A percentile compares a stretch with the other conserved stretches of the same genome.
phyloP scores from a whole-genome alignment of 202 grass and related monocot species.

The Zizania palustris region DNA sequence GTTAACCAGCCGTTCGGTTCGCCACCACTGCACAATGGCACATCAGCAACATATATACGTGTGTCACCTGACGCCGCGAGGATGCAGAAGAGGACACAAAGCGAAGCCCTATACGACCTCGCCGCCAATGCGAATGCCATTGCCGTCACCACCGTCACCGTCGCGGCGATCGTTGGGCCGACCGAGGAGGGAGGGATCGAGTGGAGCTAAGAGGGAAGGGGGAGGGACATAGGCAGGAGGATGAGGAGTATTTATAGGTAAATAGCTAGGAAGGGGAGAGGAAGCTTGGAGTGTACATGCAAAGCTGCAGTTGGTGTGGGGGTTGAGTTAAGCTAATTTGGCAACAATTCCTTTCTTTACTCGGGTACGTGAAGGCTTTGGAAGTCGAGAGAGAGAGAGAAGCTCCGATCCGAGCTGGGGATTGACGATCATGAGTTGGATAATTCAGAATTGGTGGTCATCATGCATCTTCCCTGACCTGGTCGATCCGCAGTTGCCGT shows the following conservation, averaged over 20 bases:
- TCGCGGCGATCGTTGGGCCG: no score
- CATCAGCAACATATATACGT: neutral
- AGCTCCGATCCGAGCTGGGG: conserved; percentile 31
- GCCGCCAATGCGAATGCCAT: conserved; percentile 36
- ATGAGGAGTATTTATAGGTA: conserved; percentile 36
- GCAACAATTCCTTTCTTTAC: conserved; percentile 95
- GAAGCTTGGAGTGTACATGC: neutral
- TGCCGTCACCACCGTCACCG: neutral
- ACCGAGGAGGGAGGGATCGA: conserved; percentile 32
- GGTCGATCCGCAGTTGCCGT: conserved; percentile 39
- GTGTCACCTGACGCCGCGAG: conserved; percentile 42
- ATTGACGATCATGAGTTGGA: conserved; percentile 1
- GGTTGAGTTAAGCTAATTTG: conserved; percentile 43
- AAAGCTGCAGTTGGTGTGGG: conserved; percentile 32
- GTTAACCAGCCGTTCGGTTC: neutral
- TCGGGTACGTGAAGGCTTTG: conserved; percentile 69
- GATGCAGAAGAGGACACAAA: conserved; percentile 53
- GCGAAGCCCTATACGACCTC: neutral
- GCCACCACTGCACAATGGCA: no score
- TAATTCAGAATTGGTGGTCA: neutral
- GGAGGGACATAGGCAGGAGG: conserved; percentile 45
- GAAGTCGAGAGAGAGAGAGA: conserved; percentile 36
- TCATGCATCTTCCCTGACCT: neutral
- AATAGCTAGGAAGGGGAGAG: neutral
- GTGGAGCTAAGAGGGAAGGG: conserved; percentile 35